These are phyloP conservation scores for Candida ipomoeae DNA, from an alignment of 805 yeast species.

Conservation along the genomic window DNA sequence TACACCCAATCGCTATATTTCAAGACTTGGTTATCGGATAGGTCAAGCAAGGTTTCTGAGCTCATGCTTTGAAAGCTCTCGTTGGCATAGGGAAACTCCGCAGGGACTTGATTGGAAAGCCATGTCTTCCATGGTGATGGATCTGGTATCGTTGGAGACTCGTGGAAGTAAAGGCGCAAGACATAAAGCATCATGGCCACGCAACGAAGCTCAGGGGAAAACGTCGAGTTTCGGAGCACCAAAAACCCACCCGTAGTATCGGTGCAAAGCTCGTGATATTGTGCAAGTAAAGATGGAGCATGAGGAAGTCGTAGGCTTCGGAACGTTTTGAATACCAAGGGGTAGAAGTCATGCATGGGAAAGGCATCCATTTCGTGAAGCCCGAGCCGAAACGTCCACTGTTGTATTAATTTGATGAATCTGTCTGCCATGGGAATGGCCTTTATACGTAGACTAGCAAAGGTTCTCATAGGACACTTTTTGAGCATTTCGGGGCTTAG, in stretches of 20 bases:
- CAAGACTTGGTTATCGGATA: constrained; percentile 46
- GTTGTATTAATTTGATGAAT: constrained; percentile 23
- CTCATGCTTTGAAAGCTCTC: constrained; percentile 12
- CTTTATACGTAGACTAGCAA: constrained; percentile 38
- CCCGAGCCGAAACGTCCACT: constrained; percentile 7
- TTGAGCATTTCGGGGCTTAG: constrained; percentile 34
- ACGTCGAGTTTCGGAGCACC: constrained; percentile 2
- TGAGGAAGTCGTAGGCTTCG: constrained; percentile 42
- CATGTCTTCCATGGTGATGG: constrained; percentile 20
- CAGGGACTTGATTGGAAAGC: constrained; percentile 10
- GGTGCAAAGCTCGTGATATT: constrained; percentile 23
- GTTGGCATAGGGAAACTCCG: constrained; percentile 9
- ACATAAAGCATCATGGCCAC: constrained; percentile 29
- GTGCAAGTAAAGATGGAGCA: constrained; percentile 45
- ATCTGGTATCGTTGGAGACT: constrained; percentile 9
- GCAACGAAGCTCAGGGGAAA: constrained; percentile 36
- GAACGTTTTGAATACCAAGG: constrained; percentile 37
- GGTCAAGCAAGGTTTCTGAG: constrained; percentile 34
- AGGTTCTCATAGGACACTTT: constrained; percentile 29
- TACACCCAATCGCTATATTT: constrained; percentile 51
- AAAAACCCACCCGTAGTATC: constrained; percentile 10
- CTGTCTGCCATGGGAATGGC: constrained; percentile 37
- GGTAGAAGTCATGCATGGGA: constrained; percentile 28
- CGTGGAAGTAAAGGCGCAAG: constrained; percentile 26
- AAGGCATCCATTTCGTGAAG: constrained; percentile 6